A percentile compares a stretch with the other conserved stretches of the same genome.
Conservation (phyloP, 2,329 filamentous ascomycete species). For the Ascochyta clinopodiicola region DNA sequence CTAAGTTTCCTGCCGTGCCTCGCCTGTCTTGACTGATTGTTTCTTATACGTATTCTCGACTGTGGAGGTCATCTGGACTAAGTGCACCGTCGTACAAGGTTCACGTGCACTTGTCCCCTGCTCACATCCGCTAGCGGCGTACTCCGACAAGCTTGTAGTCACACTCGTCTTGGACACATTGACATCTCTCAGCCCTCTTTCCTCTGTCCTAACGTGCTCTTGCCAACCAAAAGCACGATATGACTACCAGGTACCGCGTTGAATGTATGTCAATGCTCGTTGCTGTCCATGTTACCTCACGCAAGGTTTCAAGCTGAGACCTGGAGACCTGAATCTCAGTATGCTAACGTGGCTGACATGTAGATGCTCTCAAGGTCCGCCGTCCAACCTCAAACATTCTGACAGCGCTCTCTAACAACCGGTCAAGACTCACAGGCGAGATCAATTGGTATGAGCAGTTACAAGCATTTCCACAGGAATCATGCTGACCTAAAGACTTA, state of each 20-base stretch:
- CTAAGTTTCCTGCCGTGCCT: background rate
- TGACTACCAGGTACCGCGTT: constrained; percentile 53
- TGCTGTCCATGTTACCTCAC: constrained; percentile 4
- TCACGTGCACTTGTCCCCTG: constrained; percentile 25
- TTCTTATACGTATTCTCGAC: background rate
- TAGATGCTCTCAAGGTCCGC: constrained; percentile 69
- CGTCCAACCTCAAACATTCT: constrained; percentile 11
- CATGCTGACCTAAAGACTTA: constrained; percentile 34
- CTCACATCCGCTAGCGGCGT: constrained; percentile 25
- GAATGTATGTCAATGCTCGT: constrained; percentile 42
- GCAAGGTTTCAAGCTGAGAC: constrained; percentile 8
- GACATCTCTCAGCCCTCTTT: constrained; percentile 21
- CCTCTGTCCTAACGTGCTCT: constrained; percentile 7
- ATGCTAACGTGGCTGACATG: constrained; percentile 25
- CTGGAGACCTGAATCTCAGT: background rate
- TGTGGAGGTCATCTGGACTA: background rate
- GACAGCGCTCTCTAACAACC: constrained; percentile 18
- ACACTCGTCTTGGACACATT: constrained; percentile 21
- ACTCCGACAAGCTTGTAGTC: constrained; percentile 35
- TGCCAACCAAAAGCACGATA: constrained; percentile 23
- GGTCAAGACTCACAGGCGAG: constrained; percentile 82
- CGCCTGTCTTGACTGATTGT: background rate
- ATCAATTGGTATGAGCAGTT: constrained; percentile 78
- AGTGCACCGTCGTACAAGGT: constrained; percentile 3
- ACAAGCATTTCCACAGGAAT: background rate